Base-by-base conservation (phyloP, 1,284 basidiomycete genomes). In the Trichosporon coremiiforme region DNA sequence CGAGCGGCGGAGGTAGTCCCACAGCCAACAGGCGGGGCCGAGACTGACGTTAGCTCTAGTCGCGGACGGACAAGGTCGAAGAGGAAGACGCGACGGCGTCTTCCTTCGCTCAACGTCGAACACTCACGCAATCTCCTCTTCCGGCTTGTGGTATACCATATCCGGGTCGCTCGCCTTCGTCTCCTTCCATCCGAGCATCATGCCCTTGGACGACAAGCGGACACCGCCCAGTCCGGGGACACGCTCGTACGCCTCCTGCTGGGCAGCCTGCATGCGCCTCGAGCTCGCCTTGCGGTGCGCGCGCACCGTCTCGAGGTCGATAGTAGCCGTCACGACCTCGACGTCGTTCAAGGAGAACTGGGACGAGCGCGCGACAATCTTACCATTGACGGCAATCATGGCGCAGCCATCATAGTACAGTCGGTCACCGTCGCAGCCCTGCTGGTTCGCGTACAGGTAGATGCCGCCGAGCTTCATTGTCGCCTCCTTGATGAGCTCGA, bases 11-110 rank as follows among this genome's bases (percentile, higher is more conserved):
- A 99, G 88, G 78, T 99, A 99, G 83, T 99, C 97, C 97, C 96
- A 99, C 8, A 99, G 87, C 96, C 96, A 99, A 80, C 96, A 99
- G 4, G 96, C 97, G 1, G 96, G 96, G 5, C 96, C 97, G 2
- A 98, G 86, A 1, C 94, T 97, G 75, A 47, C 50, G 65, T 69
- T 31, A 9, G 64, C 29, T 12, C 13, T 12, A 13, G 36, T 13
- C 9, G 36, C 3, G 12, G 36, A 38, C 25, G 25, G 25, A 25
- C 25, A 25, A 25, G 25, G 25, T 25, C 25, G 25, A 25, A 25
- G 25, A 25, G 25, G 25, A 25, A 25, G 25, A 25, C 25, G 36
- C 36, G 9, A 13, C 1, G 36, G 10, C 36, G 9, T 12, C 36
- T 38, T 38, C 36, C 12, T 7, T 38, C 36, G 7, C 33, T 35